Percentiles rank a stretch among this genome's conserved stretches.
Evolutionary conservation across 495 filamentous ascomycete species (phyloP).

Genomic region (Letharia lupina): DNA sequence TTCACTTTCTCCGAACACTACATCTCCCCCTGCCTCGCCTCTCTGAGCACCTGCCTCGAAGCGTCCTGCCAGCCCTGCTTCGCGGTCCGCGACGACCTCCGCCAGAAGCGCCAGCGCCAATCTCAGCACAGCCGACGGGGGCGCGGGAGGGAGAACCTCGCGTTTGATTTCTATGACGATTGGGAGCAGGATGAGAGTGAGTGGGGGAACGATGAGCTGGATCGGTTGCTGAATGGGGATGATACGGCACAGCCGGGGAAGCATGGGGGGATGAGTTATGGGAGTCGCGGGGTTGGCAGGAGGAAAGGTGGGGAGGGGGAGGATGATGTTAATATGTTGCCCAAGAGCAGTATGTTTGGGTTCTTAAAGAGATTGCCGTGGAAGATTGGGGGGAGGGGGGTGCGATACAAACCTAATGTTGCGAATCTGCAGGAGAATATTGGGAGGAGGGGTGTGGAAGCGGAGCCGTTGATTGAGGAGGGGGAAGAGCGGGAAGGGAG

Average conservation of each 20-base stretch:
- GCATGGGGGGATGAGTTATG: constrained; percentile 83
- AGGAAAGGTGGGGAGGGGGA: constrained; percentile 56
- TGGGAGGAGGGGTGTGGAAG: constrained; percentile 45
- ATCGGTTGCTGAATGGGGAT: constrained; percentile 73
- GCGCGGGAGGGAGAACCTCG: constrained; percentile 66
- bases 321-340: constrained; percentile 82
- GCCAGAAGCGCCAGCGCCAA: constrained; percentile 16
- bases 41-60: constrained; percentile 55
- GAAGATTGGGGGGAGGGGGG: constrained; percentile 66
- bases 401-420: constrained; percentile 83
- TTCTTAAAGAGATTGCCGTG: constrained; percentile 80
- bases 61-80: constrained; percentile 66
- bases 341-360: constrained; percentile 74
- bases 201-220: constrained; percentile 78
- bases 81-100: constrained; percentile 29
- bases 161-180: constrained; percentile 97
- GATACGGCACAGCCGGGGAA: constrained; percentile 60
- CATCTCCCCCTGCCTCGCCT: constrained; percentile 68
- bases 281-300: constrained; percentile 52
- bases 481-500: constrained; percentile 39
- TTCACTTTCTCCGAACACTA: constrained; percentile 84
- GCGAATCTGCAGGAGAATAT: constrained; percentile 90
- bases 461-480: constrained; percentile 61
- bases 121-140: constrained; percentile 61
- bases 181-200: constrained; percentile 77